Evolutionary conservation across 306 rosid genomes (phyloP), one percentile per base, ranked within the genome.

Genomic region (Coriaria nepalensis): DNA sequence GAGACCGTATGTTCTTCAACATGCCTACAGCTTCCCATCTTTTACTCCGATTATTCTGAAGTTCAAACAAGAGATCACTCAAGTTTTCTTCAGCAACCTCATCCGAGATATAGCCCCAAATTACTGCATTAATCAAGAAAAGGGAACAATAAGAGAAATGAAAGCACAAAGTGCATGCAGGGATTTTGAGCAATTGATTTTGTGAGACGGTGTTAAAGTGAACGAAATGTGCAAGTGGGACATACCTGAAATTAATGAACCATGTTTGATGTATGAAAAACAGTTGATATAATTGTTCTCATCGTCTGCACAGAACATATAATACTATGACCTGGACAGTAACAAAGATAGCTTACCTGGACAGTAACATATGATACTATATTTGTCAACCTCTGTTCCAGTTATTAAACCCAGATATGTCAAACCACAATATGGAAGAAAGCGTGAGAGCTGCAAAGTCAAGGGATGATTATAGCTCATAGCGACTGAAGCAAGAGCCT

Each of bases 21-120:
- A 66, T 69, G 78, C 94, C 87, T 57, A 90, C 53, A 55, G 98
- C 95, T 61, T 75, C 73, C 94, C 93, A 85, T 75, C 98, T 82
- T 73, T 71, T 68, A 36, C 62, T 71, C 50, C 40, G 87, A 67
- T 75, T 64, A 56, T 61, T 61, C 45, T 56, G 46, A 55, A 85
- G 94, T 57, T 79, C 79, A 54, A 71, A 68, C 66, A 71, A 65
- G 61, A 90, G 44, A 40, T 59, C 56, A 53, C 44, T 11, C 59
- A 90, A 47, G 57, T 79, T 74, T 68, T 71, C 85, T 53, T 65
- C 44, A 49, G 71, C 80, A 70, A 78, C 72, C 50, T 61, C 78
- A 50, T 79, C 77, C 13, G 69, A 81, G 61, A 56, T 66, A 53
- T 67, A 47, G 34, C 92, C 94, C 87, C 98, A 90, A 47, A 82